These are phyloP conservation scores for Russula sp. DNA, from an alignment of 768 basidiomycete species.

Conservation along the genomic window DNA sequence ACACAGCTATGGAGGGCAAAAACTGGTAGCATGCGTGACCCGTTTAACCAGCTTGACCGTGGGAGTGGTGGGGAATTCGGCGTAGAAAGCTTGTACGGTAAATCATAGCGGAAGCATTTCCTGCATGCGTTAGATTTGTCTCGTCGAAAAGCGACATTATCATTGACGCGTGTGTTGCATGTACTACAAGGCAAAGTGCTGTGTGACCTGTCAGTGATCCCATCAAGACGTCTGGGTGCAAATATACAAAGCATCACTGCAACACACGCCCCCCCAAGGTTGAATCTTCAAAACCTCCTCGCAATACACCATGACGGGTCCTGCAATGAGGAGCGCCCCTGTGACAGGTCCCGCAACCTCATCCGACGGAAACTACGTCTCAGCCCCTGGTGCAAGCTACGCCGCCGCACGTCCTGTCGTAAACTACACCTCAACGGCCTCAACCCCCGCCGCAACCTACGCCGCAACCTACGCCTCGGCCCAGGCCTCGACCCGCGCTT, in stretches of 20 bases:
- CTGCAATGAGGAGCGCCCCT: background rate
- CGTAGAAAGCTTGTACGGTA: conserved; percentile 48
- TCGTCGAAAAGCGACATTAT: background rate
- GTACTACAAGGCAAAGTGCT: too few species aligned
- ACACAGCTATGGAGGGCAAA: conserved; percentile 76
- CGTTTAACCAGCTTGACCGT: conserved; percentile 58
- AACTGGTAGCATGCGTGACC: conserved; percentile 81
- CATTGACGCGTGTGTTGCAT: background rate
- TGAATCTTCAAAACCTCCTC: background rate
- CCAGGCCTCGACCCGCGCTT: conserved; percentile 1
- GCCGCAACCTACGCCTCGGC: background rate
- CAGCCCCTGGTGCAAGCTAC: background rate
- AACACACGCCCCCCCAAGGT: background rate
- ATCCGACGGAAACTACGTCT: background rate
- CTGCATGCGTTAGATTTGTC: background rate
- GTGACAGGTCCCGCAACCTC: background rate
- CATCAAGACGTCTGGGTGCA: too few species aligned
- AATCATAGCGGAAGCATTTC: conserved; percentile 29
- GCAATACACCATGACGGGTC: too few species aligned
- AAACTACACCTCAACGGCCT: conserved; percentile 5
- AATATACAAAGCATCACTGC: too few species aligned
- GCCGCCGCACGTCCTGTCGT: background rate
- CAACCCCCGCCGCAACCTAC: background rate
- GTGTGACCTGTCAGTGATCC: too few species aligned
- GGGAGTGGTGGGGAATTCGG: conserved; percentile 46